Evolutionary conservation across 2,329 filamentous ascomycete genomes (phyloP), one percentile per base, ranked within the genome.

Genomic region (Alternaria atra): DNA sequence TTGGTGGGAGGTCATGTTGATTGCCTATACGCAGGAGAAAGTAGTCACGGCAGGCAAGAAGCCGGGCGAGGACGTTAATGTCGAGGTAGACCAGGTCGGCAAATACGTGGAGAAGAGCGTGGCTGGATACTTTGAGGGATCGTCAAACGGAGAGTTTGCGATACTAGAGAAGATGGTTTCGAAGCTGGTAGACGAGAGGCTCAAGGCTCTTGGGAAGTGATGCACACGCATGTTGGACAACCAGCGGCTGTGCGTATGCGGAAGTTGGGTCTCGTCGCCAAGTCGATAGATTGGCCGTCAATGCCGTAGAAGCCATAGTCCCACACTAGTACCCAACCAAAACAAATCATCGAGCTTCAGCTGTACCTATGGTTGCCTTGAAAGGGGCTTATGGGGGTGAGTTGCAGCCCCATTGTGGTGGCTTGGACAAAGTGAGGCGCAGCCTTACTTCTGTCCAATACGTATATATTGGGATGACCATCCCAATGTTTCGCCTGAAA

Each of bases 1-100:
- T 78, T 97, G 90, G 87, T 90, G 86, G 82, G 95, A 98, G 85
- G 91, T 99, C 51, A 99, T 99, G 95, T 84, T 99, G 63, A 97
- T 99, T 78, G 87, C 91, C 8, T 99, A 99, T 80, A 97, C 95
- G 10, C 95, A 98, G 82, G 92, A 94, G 80, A 91, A 91, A 79
- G 90, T 99, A 15, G 90, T 97, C 15, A 89, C 93, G 65, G 92
- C 91, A 2, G 84, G 83, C 53, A 97, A 97, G 86, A 84, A 86
- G 79, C 81, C 86, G 30, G 93, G 94, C 2, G 92, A 97, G 6
- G 86, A 89, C 51, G 92, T 97, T 63, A 97, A 97, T 74, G 87
- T 97, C 35, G 94, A 97, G 83, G 94, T 97, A 55, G 94, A 97
- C 77, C 92, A 97, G 83, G 87, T 90, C 6, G 89, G 89, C 52